These are phyloP conservation scores for Polyplosphaeria fusca DNA, from an alignment of 495 filamentous ascomycete species.

Conservation along the genomic window DNA sequence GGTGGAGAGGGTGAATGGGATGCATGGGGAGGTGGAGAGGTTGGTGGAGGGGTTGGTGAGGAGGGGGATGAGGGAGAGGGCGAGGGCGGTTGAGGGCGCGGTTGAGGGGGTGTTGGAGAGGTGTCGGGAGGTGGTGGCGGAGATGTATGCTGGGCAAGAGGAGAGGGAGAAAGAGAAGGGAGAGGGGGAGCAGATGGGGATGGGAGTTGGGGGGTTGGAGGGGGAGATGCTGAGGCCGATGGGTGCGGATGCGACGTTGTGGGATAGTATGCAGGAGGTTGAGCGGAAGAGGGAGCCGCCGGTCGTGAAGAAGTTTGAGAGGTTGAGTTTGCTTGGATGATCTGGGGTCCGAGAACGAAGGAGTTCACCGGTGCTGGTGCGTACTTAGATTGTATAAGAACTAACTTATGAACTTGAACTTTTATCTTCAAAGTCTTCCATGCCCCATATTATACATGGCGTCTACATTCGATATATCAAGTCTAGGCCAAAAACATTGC, in stretches of 20 bases:
- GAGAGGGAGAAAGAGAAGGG: slow-evolving; percentile 1
- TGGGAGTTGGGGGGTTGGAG: slow-evolving; percentile 33
- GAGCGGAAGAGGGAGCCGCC: slow-evolving; percentile 34
- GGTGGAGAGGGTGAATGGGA: slow-evolving; percentile 74
- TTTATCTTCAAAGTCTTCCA: no score
- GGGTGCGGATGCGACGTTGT: slow-evolving; percentile 41
- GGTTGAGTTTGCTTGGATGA: slow-evolving; percentile 32
- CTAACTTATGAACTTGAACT: no score
- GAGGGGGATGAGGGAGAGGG: slow-evolving; percentile 82
- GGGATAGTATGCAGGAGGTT: slow-evolving; percentile 37
- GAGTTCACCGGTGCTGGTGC: no score
- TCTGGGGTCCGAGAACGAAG: no score
- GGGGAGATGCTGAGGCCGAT: slow-evolving; percentile 32
- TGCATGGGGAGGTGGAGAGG: slow-evolving; percentile 62
- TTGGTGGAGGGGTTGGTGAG: slow-evolving; percentile 72
- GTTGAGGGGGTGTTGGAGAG: slow-evolving; percentile 67
- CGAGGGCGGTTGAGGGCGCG: slow-evolving; percentile 67
- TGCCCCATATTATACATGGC: no score
- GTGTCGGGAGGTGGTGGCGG: slow-evolving; percentile 60
- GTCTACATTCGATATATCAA: no score
- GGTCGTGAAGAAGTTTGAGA: slow-evolving; percentile 37
- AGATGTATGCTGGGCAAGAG: slow-evolving; percentile 57
- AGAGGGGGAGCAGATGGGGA: slow-evolving; percentile 20
- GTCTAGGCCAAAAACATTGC: no score
- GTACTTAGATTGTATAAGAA: no score